Conservation (phyloP, 345 rosid genomes). For the Leavenworthia alabamica region DNA sequence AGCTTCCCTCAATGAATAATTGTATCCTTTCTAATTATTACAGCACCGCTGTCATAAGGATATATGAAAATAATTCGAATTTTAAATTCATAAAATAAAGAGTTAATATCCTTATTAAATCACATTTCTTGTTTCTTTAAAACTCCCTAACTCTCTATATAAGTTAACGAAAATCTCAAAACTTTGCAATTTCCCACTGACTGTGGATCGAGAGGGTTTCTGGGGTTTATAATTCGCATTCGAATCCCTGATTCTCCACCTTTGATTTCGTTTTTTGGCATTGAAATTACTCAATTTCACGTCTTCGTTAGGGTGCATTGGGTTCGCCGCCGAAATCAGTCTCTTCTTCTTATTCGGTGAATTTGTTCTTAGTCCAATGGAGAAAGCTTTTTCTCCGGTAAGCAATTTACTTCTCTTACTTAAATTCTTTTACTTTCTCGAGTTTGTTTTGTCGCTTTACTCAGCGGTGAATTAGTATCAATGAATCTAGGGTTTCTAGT, state of each 20-base stretch:
- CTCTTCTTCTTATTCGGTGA: conserved; percentile 4
- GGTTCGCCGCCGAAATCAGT: conserved; percentile 10
- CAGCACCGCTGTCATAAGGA: conserved; percentile 1
- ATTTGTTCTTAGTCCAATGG: not conserved
- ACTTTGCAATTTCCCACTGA: conserved; percentile 6
- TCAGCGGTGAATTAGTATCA: conserved; percentile 4
- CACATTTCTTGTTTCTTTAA: not conserved
- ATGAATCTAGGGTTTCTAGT: conserved; percentile 27
- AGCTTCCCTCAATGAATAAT: conserved; percentile 5
- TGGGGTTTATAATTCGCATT: not conserved
- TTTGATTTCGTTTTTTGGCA: not conserved
- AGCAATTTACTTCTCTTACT: not conserved
- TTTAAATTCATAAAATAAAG: not conserved
- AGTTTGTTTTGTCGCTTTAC: not conserved
- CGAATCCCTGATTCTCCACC: not conserved
- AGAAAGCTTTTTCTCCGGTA: conserved; percentile 16
- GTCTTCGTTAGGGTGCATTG: conserved; percentile 3
- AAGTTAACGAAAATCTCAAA: conserved; percentile 14
- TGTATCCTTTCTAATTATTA: not conserved
- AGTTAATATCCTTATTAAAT: not conserved
- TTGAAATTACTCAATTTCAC: not conserved
- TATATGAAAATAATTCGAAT: not conserved
- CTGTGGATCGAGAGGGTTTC: conserved; percentile 14
- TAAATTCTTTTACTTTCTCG: not conserved
- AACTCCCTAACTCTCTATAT: not conserved